Percentiles rank a stretch among this genome's conserved stretches.
Conservation (phyloP, 371 early-diverging fungal species). For the Saksenaea vasiformis region DNA sequence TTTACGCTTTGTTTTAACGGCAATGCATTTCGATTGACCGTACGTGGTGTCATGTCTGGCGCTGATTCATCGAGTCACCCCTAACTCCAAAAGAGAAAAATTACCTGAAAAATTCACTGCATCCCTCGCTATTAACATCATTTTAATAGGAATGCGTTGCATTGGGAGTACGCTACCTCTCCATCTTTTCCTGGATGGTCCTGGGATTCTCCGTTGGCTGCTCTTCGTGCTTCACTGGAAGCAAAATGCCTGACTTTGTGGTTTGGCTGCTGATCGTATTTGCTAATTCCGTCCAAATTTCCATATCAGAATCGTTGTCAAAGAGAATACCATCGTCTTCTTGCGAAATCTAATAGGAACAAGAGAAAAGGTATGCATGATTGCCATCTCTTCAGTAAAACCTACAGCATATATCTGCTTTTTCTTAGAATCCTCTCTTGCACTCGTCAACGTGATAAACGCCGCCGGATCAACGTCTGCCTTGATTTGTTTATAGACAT, state of each 20-base stretch:
- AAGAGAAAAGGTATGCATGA: background rate
- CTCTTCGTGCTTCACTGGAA: background rate
- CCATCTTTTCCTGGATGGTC: too few relatives aligned
- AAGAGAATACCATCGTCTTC: background rate
- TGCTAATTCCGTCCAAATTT: background rate
- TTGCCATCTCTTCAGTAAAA: background rate
- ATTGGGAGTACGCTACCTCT: too few relatives aligned
- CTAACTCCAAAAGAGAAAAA: too few relatives aligned
- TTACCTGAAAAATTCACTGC: too few relatives aligned
- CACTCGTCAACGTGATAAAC: background rate
- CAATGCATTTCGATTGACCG: background rate
- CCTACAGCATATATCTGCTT: background rate
- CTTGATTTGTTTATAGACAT: background rate
- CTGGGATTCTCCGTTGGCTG: too few relatives aligned
- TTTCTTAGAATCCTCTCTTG: background rate
- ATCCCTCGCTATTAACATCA: too few relatives aligned
- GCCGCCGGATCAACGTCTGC: background rate
- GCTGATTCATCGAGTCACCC: too few relatives aligned
- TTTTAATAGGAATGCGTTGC: too few relatives aligned
- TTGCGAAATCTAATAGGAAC: background rate
- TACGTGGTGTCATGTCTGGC: too few relatives aligned
- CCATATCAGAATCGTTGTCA: background rate
- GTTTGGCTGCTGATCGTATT: background rate
- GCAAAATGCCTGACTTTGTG: background rate
- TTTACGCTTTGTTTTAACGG: background rate